Percentiles rank a stretch among this genome's conserved stretches.
These are phyloP conservation scores for Thelonectria olida DNA, from an alignment of 2,329 filamentous ascomycete genomes.

Conservation along the genomic window DNA sequence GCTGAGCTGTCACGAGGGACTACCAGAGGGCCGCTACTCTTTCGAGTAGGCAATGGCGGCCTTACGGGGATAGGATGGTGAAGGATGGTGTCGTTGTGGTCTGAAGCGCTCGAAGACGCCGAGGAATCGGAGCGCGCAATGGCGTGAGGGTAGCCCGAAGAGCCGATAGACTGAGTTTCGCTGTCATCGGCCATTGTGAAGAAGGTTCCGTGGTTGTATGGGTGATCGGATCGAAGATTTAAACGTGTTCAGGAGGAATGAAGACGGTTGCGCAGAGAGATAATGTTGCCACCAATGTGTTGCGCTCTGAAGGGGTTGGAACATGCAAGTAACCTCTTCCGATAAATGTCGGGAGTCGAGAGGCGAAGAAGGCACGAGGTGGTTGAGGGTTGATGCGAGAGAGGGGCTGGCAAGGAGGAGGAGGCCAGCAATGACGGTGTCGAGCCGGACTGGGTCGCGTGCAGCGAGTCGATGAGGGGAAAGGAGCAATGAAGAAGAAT, in stretches of 20 bases:
- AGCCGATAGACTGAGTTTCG: constrained; percentile 36
- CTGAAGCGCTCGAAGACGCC: constrained; percentile 44
- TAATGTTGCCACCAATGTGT: constrained; percentile 24
- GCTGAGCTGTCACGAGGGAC: constrained; percentile 80
- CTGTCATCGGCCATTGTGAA: constrained; percentile 35
- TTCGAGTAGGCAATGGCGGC: constrained; percentile 75
- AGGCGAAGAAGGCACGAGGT: background rate
- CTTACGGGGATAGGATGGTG: constrained; percentile 65
- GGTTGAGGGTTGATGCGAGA: background rate
- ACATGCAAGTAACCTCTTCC: constrained; percentile 13
- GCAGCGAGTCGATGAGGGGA: constrained; percentile 8
- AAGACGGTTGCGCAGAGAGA: background rate
- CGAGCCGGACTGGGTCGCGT: constrained; percentile 20
- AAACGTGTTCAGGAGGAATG: background rate
- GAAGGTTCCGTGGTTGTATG: background rate
- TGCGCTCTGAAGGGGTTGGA: constrained; percentile 14
- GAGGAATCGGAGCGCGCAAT: constrained; percentile 52
- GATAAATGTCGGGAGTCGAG: constrained; percentile 7
- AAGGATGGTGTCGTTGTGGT: constrained; percentile 52
- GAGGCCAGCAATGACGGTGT: constrained; percentile 18
- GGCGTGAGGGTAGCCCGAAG: constrained; percentile 40
- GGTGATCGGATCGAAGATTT: background rate
- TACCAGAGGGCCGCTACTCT: constrained; percentile 84
- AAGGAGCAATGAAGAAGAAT: constrained; percentile 17
- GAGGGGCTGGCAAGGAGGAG: constrained; percentile 4